Conservation (phyloP, 2,329 filamentous ascomycete species). For the Ambrosiella beaveri region DNA sequence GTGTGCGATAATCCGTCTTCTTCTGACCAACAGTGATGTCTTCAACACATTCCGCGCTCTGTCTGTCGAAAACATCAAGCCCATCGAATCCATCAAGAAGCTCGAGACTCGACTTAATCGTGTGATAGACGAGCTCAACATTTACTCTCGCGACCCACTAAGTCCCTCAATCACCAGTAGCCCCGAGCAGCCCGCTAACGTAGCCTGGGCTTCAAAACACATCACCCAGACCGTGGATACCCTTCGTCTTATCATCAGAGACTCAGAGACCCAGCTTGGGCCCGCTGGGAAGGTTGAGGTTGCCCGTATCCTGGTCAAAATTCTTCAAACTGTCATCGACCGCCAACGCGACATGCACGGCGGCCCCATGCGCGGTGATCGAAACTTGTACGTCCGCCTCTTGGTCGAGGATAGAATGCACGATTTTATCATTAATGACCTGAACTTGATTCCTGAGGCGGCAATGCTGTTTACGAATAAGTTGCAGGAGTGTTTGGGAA, state of each 20-base stretch:
- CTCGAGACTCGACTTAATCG: constrained; percentile 30
- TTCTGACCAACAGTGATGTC: constrained; percentile 36
- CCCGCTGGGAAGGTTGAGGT: constrained; percentile 28
- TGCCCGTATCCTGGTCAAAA: constrained; percentile 29
- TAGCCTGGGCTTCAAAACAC: constrained; percentile 33
- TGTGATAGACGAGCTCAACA: constrained; percentile 28
- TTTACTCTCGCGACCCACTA: constrained; percentile 15
- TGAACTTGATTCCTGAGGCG: constrained; percentile 27
- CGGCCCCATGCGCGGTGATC: constrained; percentile 18
- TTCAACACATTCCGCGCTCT: constrained; percentile 34
- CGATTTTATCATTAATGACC: constrained; percentile 28
- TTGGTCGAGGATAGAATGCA: constrained; percentile 27
- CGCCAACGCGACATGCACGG: constrained; percentile 24
- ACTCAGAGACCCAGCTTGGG: background rate
- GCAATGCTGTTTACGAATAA: constrained; percentile 26
- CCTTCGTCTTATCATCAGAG: constrained; percentile 19
- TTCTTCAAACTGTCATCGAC: constrained; percentile 28
- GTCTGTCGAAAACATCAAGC: constrained; percentile 26
- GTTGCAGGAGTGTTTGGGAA: constrained; percentile 21
- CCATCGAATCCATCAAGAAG: constrained; percentile 30
- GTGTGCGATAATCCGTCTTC: constrained; percentile 34
- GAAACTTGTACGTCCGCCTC: constrained; percentile 32
- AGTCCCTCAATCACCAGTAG: background rate
- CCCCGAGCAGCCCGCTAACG: constrained; percentile 22
- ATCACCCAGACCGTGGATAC: constrained; percentile 26